These are phyloP conservation scores for Ascosphaera pollenicola DNA, from an alignment of 2,329 filamentous ascomycete species.

Conservation along the genomic window DNA sequence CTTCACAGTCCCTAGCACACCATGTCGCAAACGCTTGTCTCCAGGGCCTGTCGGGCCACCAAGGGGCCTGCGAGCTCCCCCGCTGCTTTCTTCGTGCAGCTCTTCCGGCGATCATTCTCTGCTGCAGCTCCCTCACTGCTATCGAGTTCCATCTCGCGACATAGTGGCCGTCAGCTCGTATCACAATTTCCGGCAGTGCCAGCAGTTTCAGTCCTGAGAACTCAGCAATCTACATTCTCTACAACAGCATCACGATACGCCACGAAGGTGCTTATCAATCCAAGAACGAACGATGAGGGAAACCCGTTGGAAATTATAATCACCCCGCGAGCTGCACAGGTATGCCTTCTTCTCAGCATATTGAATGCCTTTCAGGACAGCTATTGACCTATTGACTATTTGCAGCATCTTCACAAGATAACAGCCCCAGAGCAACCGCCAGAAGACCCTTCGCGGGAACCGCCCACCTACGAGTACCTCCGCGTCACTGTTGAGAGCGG, in stretches of 20 bases:
- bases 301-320: conserved; percentile 69
- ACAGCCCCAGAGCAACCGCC: conserved; percentile 29
- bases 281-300: conserved; percentile 59
- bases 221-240: conserved; percentile 13
- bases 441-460: conserved; percentile 19
- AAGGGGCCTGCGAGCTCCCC: conserved; percentile 3
- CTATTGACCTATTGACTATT: conserved; percentile 12
- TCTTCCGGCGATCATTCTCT: conserved; percentile 7
- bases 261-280: conserved; percentile 36
- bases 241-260: conserved; percentile 13
- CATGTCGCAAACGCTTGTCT: conserved; percentile 13
- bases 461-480: conserved; percentile 56
- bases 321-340: conserved; percentile 59
- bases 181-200: not conserved
- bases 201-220: conserved; percentile 2
- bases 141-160: not conserved
- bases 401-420: conserved; percentile 49
- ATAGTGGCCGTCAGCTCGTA: not conserved
- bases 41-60: conserved; percentile 9
- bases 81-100: conserved; percentile 3
- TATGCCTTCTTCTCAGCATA: no score
- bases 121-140: conserved; percentile 7
- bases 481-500: conserved; percentile 82
- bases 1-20: no score
- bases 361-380: no score